Base-by-base conservation (phyloP, 345 rosid genomes). In the Ceriops decandra region DNA sequence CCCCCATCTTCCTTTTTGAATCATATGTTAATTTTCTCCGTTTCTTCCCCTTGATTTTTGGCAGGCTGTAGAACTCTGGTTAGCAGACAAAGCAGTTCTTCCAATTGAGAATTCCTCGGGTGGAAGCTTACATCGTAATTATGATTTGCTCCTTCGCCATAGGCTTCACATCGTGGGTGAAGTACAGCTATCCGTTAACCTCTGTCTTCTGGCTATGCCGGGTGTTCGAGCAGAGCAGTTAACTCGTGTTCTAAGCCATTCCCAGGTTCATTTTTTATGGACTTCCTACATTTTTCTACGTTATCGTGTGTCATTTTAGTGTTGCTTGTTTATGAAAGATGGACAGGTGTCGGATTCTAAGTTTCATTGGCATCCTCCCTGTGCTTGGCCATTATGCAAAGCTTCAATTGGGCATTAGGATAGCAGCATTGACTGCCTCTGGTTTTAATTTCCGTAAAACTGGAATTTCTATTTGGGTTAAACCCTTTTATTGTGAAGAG, bases 141-240 rank as follows among this genome's bases (percentile, higher is more conserved):
- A 84, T 69, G 90, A 86, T 67, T 76, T 86, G 58, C 83, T 86
- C 72, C 86, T 84, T 57, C 86, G 86, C 21, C 90, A 86, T 61
- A 82, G 90, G 64, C 87, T 86, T 62, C 87, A 86, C 77, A 86
- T 86, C 36, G 82, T 80, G 17, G 82, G 87, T 57, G 87, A 86
- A 74, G 87, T 86, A 64, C 83, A 82, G 81, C 63, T 86, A 76
- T 49, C 73, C 32, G 62, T 74, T 63, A 74, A 84, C 63, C 64
- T 83, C 74, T 84, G 90, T 63, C 86, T 84, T 31, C 74, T 86
- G 35, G 88, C 85, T 32, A 69, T 86, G 64, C 88, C 88, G 22
- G 86, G 88, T 16, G 64, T 82, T 60, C 79, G 77, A 75, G 35
- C 53, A 30, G 86, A 82, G 73, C 83, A 86, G 32, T 60, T 86